Evolutionary conservation across 768 basidiomycete species (phyloP).

Genomic region (Kwoniella pini): DNA sequence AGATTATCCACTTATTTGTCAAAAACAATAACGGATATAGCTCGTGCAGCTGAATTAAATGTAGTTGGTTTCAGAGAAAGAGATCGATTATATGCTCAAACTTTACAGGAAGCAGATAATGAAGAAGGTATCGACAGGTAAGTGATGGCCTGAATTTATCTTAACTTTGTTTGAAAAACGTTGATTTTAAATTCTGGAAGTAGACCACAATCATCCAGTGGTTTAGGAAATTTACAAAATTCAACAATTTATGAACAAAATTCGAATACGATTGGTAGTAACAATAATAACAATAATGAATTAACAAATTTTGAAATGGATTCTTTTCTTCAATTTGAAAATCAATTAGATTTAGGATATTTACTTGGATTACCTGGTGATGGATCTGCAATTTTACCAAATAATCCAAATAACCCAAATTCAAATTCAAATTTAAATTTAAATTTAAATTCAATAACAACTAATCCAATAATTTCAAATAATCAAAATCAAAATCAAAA

Average conservation of each 20-base stretch:
- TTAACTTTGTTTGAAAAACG: too few relatives aligned
- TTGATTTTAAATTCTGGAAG: too few relatives aligned
- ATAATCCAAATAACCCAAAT: background rate
- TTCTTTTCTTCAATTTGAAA: slow-evolving; percentile 29
- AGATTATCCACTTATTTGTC: slow-evolving; percentile 36
- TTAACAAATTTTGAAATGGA: slow-evolving; percentile 27
- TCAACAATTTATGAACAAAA: too few relatives aligned
- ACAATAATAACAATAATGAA: background rate
- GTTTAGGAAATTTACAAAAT: too few relatives aligned
- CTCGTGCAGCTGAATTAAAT: slow-evolving; percentile 29
- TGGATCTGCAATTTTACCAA: slow-evolving; percentile 8
- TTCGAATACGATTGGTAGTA: too few relatives aligned
- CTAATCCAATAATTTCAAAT: background rate
- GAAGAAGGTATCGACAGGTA: slow-evolving; percentile 2
- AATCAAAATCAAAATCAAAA: too few relatives aligned
- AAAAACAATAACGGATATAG: slow-evolving; percentile 39
- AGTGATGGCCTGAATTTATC: background rate
- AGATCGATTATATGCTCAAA: background rate
- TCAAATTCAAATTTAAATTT: too few relatives aligned
- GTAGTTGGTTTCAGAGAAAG: slow-evolving; percentile 6
- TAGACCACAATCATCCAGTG: slow-evolving; percentile 8
- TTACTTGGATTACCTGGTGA: slow-evolving; percentile 39
- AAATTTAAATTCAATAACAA: background rate
- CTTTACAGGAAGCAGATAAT: background rate
- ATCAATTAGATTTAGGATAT: slow-evolving; percentile 34